Evolutionary conservation across 768 basidiomycete species (phyloP), one percentile per base, ranked within the genome.

Genomic region (Porphyrellus cyaneotinctus): DNA sequence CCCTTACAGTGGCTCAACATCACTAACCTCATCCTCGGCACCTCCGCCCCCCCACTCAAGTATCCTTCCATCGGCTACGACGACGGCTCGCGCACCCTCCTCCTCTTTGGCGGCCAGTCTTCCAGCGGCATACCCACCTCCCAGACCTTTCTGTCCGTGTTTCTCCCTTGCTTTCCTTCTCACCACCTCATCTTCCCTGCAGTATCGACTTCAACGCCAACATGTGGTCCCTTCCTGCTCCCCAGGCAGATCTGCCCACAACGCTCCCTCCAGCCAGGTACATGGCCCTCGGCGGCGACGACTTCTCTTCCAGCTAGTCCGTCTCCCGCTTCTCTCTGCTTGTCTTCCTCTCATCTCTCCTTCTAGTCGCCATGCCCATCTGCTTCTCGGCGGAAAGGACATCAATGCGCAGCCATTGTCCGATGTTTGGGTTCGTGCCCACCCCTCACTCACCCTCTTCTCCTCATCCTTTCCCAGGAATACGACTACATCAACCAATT

Each of bases 301-400:
- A 91, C 72, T 80, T 79, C 57, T 89, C 88, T 41, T 87, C 88
- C 12, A 91, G 85, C 85, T 87, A 91, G 88, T 88, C 52, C 59
- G 87, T 78, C 36, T 26, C 26, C 46, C 42, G 0, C 17, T 31
- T 32, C 42, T 52, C 38, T 39, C 32, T 53, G 4, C 58, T 52
- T 62, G 47, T 55, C 54, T 47, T 49, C 17, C 17, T 7, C 66
- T 54, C 51, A 68, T 42, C 36, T n/a, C 49, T 35, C 47, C 53
- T 36, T 56, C 33, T 57, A 90, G 88, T 64, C 88, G 90, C 36
- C 78, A 79, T 50, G 86, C 83, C 23, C 87, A 91, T 64, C 71
- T 91, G 30, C 72, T 92, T 15, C 78, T 87, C 44, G 90, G 89
- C 20, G 90, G 90, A 24, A 80, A 77, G 67, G 84, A 74, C 43